Conservation (phyloP, 257 asterid genomes). For the Hygrophila difformis region DNA sequence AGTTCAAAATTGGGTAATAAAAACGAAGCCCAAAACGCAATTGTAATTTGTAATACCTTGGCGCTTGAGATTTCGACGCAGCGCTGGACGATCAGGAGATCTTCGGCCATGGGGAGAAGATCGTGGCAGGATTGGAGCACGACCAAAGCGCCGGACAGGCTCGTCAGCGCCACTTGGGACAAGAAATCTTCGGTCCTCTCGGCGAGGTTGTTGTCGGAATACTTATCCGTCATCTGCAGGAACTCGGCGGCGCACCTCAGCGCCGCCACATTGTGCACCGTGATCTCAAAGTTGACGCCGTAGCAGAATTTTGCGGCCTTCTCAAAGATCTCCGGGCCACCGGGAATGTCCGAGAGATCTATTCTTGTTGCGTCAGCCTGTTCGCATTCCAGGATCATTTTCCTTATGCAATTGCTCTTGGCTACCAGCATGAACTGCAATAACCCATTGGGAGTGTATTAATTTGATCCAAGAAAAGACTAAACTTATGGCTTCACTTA, state of each 20-base stretch:
- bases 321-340: slow-evolving; percentile 88
- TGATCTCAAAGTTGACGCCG: slow-evolving; percentile 94
- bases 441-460: too few species aligned
- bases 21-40: too few species aligned
- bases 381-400: slow-evolving; percentile 53
- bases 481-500: too few species aligned
- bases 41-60: slow-evolving; percentile 44
- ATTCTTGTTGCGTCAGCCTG: slow-evolving; percentile 56
- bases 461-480: too few species aligned
- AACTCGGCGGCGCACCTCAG: slow-evolving; percentile 88
- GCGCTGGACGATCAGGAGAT: slow-evolving; percentile 57
- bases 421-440: slow-evolving; percentile 89
- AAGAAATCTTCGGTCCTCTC: slow-evolving; percentile 84
- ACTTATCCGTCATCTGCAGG: slow-evolving; percentile 81
- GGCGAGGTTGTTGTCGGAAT: slow-evolving; percentile 62
- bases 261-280: slow-evolving; percentile 88
- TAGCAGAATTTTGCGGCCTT: slow-evolving; percentile 92
- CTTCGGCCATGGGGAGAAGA: slow-evolving; percentile 80
- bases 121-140: slow-evolving; percentile 77
- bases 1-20: too few species aligned
- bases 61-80: slow-evolving; percentile 78
- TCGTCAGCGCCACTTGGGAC: slow-evolving; percentile 68
- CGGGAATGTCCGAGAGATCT: slow-evolving; percentile 68
- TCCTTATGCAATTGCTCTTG: slow-evolving; percentile 82
- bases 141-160: slow-evolving; percentile 77